These are phyloP conservation scores for Pelargonium nanum DNA, from an alignment of 345 rosid species.

Conservation along the genomic window DNA sequence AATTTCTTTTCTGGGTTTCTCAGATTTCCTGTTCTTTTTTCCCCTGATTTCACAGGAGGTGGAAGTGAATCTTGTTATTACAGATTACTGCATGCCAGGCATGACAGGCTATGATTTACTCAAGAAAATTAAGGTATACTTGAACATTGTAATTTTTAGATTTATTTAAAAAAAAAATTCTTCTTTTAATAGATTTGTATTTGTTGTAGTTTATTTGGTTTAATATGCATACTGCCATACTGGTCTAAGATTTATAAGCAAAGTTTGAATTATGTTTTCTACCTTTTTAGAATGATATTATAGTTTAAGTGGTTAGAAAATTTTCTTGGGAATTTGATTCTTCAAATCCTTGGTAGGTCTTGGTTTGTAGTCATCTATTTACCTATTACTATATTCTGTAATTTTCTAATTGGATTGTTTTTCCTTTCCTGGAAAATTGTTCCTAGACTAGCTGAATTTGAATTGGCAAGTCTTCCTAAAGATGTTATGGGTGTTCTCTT, in stretches of 20 bases:
- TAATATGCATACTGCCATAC: too few relatives aligned
- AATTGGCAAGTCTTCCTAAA: neutral
- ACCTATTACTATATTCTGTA: too few relatives aligned
- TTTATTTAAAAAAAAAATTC: conserved; percentile 4
- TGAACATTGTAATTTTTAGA: neutral
- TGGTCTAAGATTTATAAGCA: too few relatives aligned
- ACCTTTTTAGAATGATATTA: neutral
- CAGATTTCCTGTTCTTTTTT: neutral
- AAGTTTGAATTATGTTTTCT: neutral
- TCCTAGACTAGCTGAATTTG: neutral
- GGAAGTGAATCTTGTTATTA: conserved; percentile 54
- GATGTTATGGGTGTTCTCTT: neutral
- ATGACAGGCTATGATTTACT: conserved; percentile 80
- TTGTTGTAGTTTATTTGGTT: neutral
- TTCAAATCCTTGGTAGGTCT: too few relatives aligned
- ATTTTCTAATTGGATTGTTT: neutral
- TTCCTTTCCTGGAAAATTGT: conserved; percentile 10
- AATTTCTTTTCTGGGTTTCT: conserved; percentile 8
- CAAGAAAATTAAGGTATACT: conserved; percentile 52
- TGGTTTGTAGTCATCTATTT: too few relatives aligned
- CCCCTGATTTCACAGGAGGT: conserved; percentile 28
- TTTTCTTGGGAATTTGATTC: neutral
- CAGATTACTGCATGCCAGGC: conserved; percentile 81
- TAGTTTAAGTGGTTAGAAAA: neutral
- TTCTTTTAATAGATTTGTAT: conserved; percentile 10